Percentiles rank a stretch among this genome's conserved stretches.
Conservation (phyloP, 495 filamentous ascomycete species). For the Aspergillus bridgeri region DNA sequence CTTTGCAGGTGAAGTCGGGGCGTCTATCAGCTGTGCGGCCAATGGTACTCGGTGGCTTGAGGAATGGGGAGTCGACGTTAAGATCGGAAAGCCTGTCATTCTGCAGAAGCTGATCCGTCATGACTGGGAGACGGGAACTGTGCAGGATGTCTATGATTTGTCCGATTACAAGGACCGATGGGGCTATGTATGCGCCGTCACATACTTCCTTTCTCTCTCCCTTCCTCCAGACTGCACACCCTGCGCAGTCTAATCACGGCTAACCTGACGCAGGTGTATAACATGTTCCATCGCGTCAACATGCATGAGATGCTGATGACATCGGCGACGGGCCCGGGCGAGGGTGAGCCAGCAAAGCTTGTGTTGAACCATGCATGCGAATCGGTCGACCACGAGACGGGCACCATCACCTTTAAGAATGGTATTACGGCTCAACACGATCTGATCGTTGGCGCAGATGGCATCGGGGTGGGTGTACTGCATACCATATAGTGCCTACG, state of each 20-base stretch:
- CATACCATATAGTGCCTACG: neutral
- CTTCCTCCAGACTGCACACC: neutral
- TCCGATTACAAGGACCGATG: conserved; percentile 43
- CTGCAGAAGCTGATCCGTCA: conserved; percentile 47
- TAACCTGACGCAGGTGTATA: conserved; percentile 29
- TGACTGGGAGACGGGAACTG: conserved; percentile 47
- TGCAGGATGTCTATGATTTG: conserved; percentile 43
- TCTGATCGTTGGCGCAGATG: conserved; percentile 44
- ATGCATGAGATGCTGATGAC: conserved; percentile 55
- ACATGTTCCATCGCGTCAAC: conserved; percentile 55
- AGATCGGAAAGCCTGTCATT: conserved; percentile 45
- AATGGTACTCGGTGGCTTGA: conserved; percentile 46
- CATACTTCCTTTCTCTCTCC: neutral
- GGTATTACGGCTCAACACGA: conserved; percentile 30
- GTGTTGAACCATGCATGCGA: conserved; percentile 42
- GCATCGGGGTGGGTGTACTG: conserved; percentile 24
- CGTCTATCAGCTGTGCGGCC: conserved; percentile 42
- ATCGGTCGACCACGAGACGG: conserved; percentile 34
- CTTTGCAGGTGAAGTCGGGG: conserved; percentile 42
- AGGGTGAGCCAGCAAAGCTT: conserved; percentile 40
- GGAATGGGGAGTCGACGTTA: conserved; percentile 42
- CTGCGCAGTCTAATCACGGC: conserved; percentile 1
- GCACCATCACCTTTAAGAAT: conserved; percentile 38
- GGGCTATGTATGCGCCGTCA: conserved; percentile 27
- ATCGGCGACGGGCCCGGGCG: conserved; percentile 39